These are phyloP conservation scores for Saturnispora silvae DNA, from an alignment of 805 yeast species.

Conservation along the genomic window DNA sequence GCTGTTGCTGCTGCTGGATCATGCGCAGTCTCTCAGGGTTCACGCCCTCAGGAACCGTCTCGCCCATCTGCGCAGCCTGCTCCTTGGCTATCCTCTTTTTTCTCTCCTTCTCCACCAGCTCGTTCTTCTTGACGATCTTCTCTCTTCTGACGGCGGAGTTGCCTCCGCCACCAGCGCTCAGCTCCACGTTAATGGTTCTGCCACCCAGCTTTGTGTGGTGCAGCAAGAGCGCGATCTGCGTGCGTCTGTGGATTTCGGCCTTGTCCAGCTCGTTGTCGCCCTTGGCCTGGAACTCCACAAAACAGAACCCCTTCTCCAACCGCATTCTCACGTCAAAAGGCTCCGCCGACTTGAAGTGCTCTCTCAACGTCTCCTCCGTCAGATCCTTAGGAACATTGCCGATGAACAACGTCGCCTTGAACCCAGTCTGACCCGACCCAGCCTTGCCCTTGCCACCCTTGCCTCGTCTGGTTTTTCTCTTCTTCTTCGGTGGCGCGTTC, in stretches of 20 bases:
- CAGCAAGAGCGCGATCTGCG: constrained; percentile 76
- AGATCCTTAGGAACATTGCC: constrained; percentile 80
- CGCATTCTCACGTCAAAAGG: constrained; percentile 76
- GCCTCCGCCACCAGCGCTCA: constrained; percentile 98
- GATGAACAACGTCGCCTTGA: constrained; percentile 73
- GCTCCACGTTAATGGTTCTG: constrained; percentile 85
- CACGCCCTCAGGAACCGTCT: constrained; percentile 15
- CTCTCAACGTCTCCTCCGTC: constrained; percentile 47
- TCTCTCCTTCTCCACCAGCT: constrained; percentile 61
- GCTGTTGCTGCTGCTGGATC: too few species aligned
- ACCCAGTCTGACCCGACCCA: constrained; percentile 29
- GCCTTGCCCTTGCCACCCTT: constrained; percentile 65
- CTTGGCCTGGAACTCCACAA: constrained; percentile 59
- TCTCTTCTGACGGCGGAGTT: constrained; percentile 57
- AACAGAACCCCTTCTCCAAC: constrained; percentile 83
- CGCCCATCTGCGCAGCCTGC: constrained; percentile 26
- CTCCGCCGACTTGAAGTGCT: constrained; percentile 61
- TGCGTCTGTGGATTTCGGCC: constrained; percentile 58
- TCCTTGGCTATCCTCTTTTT: constrained; percentile 42
- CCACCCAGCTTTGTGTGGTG: constrained; percentile 64
- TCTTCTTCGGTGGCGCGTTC: constrained; percentile 26
- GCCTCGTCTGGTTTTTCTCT: constrained; percentile 65
- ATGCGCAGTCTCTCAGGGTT: constrained; percentile 60
- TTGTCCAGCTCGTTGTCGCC: constrained; percentile 19
- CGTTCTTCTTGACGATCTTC: constrained; percentile 74